Conservation (phyloP, 2,329 filamentous ascomycete species). For the Tothia fuscella region DNA sequence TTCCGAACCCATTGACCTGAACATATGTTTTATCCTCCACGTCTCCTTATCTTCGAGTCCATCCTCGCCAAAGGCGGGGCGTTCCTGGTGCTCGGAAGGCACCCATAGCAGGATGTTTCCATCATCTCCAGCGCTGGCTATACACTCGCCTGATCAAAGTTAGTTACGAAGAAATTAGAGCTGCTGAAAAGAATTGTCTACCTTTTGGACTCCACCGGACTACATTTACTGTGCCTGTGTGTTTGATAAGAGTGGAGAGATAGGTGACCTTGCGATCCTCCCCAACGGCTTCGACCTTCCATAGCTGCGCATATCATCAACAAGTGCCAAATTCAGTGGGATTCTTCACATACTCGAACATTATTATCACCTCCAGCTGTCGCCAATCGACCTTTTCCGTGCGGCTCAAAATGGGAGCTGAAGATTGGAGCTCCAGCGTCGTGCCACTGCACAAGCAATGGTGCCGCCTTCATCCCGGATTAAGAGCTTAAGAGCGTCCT, state of each 20-base stretch:
- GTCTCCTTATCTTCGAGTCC: conserved; percentile 86
- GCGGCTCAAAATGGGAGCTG: conserved; percentile 89
- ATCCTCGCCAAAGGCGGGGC: conserved; percentile 64
- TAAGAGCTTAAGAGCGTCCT: neutral
- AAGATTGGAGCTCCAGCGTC: conserved; percentile 95
- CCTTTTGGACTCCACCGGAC: conserved; percentile 92
- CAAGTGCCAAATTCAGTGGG: conserved; percentile 8
- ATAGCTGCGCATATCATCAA: conserved; percentile 48
- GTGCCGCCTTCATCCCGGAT: conserved; percentile 74
- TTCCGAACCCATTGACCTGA: conserved; percentile 82
- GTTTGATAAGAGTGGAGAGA: conserved; percentile 79
- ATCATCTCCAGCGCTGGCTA: conserved; percentile 93
- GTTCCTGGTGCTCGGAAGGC: conserved; percentile 61
- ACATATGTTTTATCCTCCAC: conserved; percentile 97
- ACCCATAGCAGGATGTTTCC: conserved; percentile 97
- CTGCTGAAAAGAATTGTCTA: conserved; percentile 32
- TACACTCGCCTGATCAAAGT: conserved; percentile 58
- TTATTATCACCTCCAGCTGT: conserved; percentile 95
- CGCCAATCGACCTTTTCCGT: conserved; percentile 81
- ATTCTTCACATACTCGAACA: conserved; percentile 57
- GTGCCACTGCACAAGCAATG: conserved; percentile 97
- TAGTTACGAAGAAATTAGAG: conserved; percentile 14
- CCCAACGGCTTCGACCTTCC: conserved; percentile 76
- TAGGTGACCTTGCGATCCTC: conserved; percentile 86
- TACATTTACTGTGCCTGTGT: conserved; percentile 96